Evolutionary conservation across 2,329 filamentous ascomycete genomes (phyloP).

Genomic region (Fusarium liriodendri): DNA sequence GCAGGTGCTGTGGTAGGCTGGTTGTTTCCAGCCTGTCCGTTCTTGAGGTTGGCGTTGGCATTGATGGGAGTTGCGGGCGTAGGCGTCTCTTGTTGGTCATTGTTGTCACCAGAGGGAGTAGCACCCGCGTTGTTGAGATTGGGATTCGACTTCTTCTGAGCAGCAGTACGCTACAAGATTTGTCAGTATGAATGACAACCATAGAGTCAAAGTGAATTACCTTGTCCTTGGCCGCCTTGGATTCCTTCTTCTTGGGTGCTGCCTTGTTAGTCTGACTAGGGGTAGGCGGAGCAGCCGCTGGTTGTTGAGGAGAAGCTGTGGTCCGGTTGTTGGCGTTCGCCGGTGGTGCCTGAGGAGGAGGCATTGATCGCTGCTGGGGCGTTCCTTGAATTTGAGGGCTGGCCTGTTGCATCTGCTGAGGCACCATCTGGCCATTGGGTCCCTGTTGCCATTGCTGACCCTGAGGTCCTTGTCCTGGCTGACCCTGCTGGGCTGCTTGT

Average conservation of each 20-base stretch:
- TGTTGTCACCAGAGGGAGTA: constrained; percentile 67
- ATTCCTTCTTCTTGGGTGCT: constrained; percentile 81
- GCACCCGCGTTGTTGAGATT: constrained; percentile 61
- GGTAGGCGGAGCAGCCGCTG: constrained; percentile 77
- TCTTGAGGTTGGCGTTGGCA: constrained; percentile 55
- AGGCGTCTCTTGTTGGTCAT: constrained; percentile 67
- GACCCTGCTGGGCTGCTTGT: constrained; percentile 51
- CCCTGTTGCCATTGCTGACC: constrained; percentile 55
- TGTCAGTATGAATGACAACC: constrained; percentile 18
- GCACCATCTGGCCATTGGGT: constrained; percentile 55
- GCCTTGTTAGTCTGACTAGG: constrained; percentile 79
- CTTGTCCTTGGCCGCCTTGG: constrained; percentile 74
- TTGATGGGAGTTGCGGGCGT: constrained; percentile 72
- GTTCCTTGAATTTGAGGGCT: constrained; percentile 69
- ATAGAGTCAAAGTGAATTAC: constrained; percentile 58
- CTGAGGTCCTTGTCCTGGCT: constrained; percentile 47
- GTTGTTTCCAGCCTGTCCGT: constrained; percentile 43
- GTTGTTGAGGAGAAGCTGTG: constrained; percentile 71
- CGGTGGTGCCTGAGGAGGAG: constrained; percentile 72
- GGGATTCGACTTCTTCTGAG: constrained; percentile 73
- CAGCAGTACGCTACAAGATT: constrained; percentile 57
- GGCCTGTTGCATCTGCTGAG: constrained; percentile 54
- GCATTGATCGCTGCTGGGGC: constrained; percentile 79
- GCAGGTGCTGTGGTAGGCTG: constrained; percentile 45
- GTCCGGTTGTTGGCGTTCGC: constrained; percentile 64